Percentiles rank a stretch among this genome's conserved stretches.
Conservation (phyloP, 1,284 basidiomycete genomes). For the Mixia osmundae region DNA sequence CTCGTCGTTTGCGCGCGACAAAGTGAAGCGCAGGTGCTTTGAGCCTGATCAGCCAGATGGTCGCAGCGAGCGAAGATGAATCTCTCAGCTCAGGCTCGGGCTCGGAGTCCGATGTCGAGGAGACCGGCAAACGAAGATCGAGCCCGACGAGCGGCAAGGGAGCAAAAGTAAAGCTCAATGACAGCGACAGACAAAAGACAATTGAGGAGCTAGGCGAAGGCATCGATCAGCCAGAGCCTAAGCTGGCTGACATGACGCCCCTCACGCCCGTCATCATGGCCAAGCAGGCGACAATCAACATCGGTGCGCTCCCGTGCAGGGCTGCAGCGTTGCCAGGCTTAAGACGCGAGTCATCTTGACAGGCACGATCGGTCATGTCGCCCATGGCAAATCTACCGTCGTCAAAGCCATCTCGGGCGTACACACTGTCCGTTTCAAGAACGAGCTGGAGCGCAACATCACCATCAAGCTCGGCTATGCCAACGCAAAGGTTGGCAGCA, state of each 20-base stretch:
- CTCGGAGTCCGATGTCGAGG: too few species aligned
- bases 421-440: slow-evolving; percentile 96
- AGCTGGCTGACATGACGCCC: too few species aligned
- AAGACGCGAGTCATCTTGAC: not conserved
- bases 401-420: slow-evolving; percentile 99
- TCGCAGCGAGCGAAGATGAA: too few species aligned
- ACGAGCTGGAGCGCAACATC: slow-evolving; percentile 92
- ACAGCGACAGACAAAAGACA: too few species aligned
- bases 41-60: too few species aligned
- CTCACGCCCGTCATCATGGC: slow-evolving; percentile 88
- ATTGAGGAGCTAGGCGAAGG: slow-evolving; percentile 2
- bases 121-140: too few species aligned
- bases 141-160: too few species aligned
- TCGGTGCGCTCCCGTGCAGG: slow-evolving; percentile 29
- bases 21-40: too few species aligned
- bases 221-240: slow-evolving; percentile 18
- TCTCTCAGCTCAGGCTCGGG: too few species aligned
- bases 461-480: slow-evolving; percentile 98
- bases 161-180: too few species aligned
- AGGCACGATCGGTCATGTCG: slow-evolving; percentile 75
- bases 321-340: slow-evolving; percentile 17
- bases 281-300: slow-evolving; percentile 82
- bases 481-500: slow-evolving; percentile 57
- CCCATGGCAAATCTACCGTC: slow-evolving; percentile 93
- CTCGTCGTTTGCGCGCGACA: too few species aligned